These are phyloP conservation scores for Cunninghamia lanceolata DNA, from an alignment of 75 land plant genomes.

Conservation along the genomic window DNA sequence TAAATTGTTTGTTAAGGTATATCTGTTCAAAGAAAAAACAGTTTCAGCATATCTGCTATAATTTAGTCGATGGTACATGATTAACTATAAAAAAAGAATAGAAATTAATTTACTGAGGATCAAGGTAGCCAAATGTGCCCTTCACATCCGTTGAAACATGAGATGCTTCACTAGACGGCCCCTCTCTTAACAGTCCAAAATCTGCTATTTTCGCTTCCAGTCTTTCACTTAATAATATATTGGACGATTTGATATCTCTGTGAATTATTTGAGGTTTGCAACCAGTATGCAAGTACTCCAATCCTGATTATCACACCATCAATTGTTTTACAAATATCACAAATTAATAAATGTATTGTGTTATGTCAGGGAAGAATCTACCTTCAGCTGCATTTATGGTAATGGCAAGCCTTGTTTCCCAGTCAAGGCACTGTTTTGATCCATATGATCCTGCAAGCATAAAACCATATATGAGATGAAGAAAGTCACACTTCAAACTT, in stretches of 20 bases:
- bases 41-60: no score
- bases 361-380: background rate
- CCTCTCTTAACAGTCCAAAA: conserved; percentile 31
- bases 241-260: no score
- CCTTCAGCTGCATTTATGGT: conserved; percentile 47
- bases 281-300: no score
- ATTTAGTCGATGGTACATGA: background rate
- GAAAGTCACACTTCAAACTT: no score
- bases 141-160: no score
- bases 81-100: background rate
- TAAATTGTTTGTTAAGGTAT: no score
- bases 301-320: no score
- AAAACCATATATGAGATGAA: background rate
- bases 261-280: no score
- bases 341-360: no score
- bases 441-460: background rate
- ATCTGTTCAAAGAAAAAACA: background rate
- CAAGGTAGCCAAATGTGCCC: no score
- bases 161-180: conserved; percentile 8
- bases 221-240: conserved; percentile 26
- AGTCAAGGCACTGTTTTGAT: conserved; percentile 5
- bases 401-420: conserved; percentile 40
- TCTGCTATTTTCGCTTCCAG: conserved; percentile 34
- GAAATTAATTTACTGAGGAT: conserved; percentile 26
- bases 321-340: background rate